phyloP scores from a whole-genome alignment of 345 rosid genomes.

The Hibiscus tridactylites region DNA sequence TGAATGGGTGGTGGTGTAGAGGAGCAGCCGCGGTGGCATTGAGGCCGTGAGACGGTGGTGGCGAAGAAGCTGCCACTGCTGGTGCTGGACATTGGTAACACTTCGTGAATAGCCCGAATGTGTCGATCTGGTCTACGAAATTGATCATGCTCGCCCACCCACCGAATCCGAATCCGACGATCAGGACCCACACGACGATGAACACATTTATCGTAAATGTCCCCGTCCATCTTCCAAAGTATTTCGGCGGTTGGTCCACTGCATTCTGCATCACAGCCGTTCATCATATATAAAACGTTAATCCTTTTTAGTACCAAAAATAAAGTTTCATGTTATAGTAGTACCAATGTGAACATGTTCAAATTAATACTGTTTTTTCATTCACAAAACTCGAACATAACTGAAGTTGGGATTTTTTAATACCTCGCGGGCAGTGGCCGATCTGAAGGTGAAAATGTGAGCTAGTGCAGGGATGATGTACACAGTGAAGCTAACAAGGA shows the following conservation, averaged over 20 bases:
- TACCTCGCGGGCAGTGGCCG: conserved; percentile 85
- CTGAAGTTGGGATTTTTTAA: no score
- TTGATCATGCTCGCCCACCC: conserved; percentile 94
- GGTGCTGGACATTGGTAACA: conserved; percentile 86
- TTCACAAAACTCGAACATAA: no score
- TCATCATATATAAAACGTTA: not conserved
- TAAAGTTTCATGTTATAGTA: no score
- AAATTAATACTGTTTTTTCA: no score
- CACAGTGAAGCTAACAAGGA: conserved; percentile 97
- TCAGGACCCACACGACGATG: conserved; percentile 78
- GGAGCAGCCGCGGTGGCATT: conserved; percentile 39
- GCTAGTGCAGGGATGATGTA: conserved; percentile 97
- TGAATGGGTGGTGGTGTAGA: conserved; percentile 29
- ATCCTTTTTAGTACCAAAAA: no score
- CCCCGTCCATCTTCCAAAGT: conserved; percentile 76
- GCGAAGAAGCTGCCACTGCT: not conserved
- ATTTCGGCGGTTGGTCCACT: conserved; percentile 80
- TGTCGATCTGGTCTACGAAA: conserved; percentile 87
- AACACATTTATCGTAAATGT: conserved; percentile 65
- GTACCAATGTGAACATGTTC: no score
- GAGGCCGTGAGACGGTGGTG: conserved; percentile 17
- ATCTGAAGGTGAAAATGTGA: conserved; percentile 76
- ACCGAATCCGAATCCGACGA: conserved; percentile 95
- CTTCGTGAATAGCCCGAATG: conserved; percentile 89
- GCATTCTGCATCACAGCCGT: conserved; percentile 60